These are phyloP conservation scores for Cymbopogon flexuosus DNA, from an alignment of 202 grass and related monocot species.

Conservation along the genomic window DNA sequence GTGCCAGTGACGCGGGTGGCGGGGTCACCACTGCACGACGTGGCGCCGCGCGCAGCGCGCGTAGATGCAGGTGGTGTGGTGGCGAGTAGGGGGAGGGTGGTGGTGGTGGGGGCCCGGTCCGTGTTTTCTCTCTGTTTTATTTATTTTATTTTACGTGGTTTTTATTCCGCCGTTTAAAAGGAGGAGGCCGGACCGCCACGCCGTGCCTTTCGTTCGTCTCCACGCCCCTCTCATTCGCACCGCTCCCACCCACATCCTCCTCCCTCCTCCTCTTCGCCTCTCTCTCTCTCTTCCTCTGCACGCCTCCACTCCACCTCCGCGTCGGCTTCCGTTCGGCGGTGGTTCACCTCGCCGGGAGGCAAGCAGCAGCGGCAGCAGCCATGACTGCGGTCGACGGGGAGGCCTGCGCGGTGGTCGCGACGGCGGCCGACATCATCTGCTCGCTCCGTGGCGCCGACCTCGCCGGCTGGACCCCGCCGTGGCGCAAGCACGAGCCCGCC, in stretches of 20 bases:
- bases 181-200: conserved; percentile 22
- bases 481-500: neutral
- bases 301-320: neutral
- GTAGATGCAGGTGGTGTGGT: neutral
- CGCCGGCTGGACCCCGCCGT: conserved; percentile 50
- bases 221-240: conserved; percentile 29
- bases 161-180: conserved; percentile 44
- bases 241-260: conserved; percentile 19
- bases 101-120: neutral
- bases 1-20: accelerated
- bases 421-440: conserved; percentile 58
- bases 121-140: too few relatives aligned
- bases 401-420: neutral
- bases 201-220: conserved; percentile 31
- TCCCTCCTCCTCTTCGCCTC: neutral
- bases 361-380: neutral
- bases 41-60: conserved; percentile 4
- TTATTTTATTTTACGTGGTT: conserved; percentile 32
- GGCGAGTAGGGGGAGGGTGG: neutral
- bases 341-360: neutral
- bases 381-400: conserved; percentile 21
- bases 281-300: neutral
- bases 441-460: conserved; percentile 47
- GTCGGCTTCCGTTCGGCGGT: neutral
- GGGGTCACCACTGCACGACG: neutral